A percentile compares a stretch with the other conserved stretches of the same genome.
phyloP scores from a whole-genome alignment of 352 stramenopile species.

The Pythium biforme region DNA sequence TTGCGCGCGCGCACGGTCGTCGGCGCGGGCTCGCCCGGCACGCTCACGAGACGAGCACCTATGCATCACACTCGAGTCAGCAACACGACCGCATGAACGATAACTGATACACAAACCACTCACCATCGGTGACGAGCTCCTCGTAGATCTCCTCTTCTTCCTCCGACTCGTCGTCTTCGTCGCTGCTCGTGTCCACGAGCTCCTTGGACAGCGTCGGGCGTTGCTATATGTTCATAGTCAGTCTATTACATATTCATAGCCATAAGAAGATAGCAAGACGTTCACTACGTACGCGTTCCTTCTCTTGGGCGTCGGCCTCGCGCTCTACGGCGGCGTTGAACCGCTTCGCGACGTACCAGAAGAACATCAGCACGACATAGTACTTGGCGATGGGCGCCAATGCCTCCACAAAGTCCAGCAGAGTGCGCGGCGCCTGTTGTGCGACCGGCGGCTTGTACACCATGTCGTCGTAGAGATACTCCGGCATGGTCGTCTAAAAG shows the following conservation, averaged over 20 bases:
- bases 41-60: constrained; percentile 44
- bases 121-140: constrained; percentile 71
- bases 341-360: constrained; percentile 58
- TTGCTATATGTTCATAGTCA: constrained; percentile 6
- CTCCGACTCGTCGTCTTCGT: constrained; percentile 39
- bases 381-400: constrained; percentile 76
- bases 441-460: constrained; percentile 22
- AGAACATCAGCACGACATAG: constrained; percentile 56
- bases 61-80: neutral
- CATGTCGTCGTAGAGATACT: constrained; percentile 18
- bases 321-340: constrained; percentile 60
- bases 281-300: constrained; percentile 27
- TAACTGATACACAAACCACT: neutral
- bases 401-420: constrained; percentile 53
- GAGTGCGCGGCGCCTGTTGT: constrained; percentile 34
- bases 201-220: constrained; percentile 40
- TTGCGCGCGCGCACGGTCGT: constrained; percentile 21
- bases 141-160: constrained; percentile 55
- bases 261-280: neutral
- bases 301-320: constrained; percentile 45
- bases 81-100: neutral
- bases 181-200: constrained; percentile 45
- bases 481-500: constrained; percentile 15
- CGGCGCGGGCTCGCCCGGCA: constrained; percentile 17
- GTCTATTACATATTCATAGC: neutral